Percentiles rank a stretch among this genome's conserved stretches.
Conservation (phyloP, 306 rosid genomes). For the Malus fusca region DNA sequence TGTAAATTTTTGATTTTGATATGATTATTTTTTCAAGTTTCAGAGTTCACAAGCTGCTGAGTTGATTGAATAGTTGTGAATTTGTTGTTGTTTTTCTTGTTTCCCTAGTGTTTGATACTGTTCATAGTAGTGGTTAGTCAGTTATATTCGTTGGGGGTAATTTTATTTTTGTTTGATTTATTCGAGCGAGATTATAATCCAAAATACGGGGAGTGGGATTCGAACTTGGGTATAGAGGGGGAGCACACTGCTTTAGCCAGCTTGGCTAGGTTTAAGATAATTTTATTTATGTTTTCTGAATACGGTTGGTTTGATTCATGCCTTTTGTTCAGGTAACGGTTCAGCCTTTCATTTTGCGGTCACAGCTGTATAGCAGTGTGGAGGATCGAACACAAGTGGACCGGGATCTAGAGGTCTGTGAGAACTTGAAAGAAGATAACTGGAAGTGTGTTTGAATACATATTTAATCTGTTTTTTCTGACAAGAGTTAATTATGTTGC, state of each 20-base stretch:
- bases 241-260: too few relatives aligned
- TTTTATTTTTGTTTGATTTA: not conserved
- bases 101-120: not conserved
- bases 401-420: slow-evolving; percentile 75
- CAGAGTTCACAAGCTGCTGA: not conserved
- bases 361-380: slow-evolving; percentile 88
- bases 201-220: too few relatives aligned
- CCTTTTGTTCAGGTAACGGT: slow-evolving; percentile 48
- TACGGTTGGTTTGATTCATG: slow-evolving; percentile 5
- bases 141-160: not conserved
- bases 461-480: not conserved
- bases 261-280: too few relatives aligned
- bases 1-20: not conserved
- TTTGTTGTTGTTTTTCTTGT: not conserved
- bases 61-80: not conserved
- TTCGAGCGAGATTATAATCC: not conserved
- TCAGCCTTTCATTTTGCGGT: slow-evolving; percentile 73
- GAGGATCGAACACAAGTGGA: slow-evolving; percentile 86
- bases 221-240: too few relatives aligned
- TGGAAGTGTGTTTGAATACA: not conserved
- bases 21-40: not conserved
- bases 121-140: not conserved
- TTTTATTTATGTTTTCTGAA: not conserved
- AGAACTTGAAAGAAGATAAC: not conserved
- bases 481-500: not conserved